These are phyloP conservation scores for Homolaphlyctis polyrhiza DNA, from an alignment of 371 early-diverging fungal genomes.

Conservation along the genomic window DNA sequence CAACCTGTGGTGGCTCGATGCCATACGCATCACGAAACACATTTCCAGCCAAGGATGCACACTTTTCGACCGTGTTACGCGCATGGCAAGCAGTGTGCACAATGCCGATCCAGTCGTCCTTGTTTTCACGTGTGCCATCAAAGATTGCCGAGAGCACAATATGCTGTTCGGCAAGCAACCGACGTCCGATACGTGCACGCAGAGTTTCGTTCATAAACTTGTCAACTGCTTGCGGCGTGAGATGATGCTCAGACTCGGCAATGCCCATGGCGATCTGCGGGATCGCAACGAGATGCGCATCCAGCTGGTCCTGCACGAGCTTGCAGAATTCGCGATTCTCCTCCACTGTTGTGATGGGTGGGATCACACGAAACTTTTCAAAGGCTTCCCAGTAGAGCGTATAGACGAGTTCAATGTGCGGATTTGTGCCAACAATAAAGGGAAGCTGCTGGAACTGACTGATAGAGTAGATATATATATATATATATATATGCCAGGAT, in stretches of 20 bases:
- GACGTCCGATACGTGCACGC: slow-evolving; percentile 81
- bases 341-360: slow-evolving; percentile 57
- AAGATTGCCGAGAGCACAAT: slow-evolving; percentile 56
- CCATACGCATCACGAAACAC: slow-evolving; percentile 34
- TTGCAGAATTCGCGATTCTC: slow-evolving; percentile 69
- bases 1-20: slow-evolving; percentile 51
- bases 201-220: slow-evolving; percentile 86
- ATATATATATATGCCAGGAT: too few species aligned
- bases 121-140: slow-evolving; percentile 23
- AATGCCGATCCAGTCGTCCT: slow-evolving; percentile 35
- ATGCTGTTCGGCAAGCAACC: slow-evolving; percentile 92
- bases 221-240: slow-evolving; percentile 59
- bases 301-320: slow-evolving; percentile 51
- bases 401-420: slow-evolving; percentile 74
- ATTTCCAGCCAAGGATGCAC: slow-evolving; percentile 43
- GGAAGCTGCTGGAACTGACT: slow-evolving; percentile 66
- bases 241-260: slow-evolving; percentile 59
- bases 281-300: slow-evolving; percentile 70
- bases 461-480: too few species aligned
- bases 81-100: slow-evolving; percentile 54
- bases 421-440: slow-evolving; percentile 89
- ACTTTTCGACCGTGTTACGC: slow-evolving; percentile 52
- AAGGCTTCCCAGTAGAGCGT: slow-evolving; percentile 78
- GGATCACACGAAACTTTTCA: slow-evolving; percentile 56
- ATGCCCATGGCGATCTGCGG: slow-evolving; percentile 78